These are phyloP conservation scores for Simmondsia chinensis DNA, from an alignment of 148 eudicot species.

Conservation along the genomic window DNA sequence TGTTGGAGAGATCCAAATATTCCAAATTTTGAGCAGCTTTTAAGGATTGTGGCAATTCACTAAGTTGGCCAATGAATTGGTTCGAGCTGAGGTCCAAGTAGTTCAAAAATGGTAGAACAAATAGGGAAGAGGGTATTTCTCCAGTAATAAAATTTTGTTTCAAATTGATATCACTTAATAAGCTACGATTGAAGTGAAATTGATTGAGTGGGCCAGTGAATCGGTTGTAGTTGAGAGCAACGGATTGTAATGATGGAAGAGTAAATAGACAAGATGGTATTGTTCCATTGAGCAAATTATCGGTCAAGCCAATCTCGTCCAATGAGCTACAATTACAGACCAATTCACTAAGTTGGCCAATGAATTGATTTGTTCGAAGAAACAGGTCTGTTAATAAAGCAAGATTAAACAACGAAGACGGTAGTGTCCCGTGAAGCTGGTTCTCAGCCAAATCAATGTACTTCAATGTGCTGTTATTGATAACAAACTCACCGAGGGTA, in stretches of 20 bases:
- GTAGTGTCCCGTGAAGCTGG: too few relatives aligned
- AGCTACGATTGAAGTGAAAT: neutral
- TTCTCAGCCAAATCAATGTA: too few relatives aligned
- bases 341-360: too few relatives aligned
- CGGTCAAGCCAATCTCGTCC: too few relatives aligned
- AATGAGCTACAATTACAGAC: too few relatives aligned
- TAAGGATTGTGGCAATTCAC: slow-evolving; percentile 14
- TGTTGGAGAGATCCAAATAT: slow-evolving; percentile 14
- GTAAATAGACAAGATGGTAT: slow-evolving; percentile 19
- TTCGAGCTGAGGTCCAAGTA: slow-evolving; percentile 19
- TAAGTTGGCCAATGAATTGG: slow-evolving; percentile 21
- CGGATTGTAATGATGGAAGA: neutral
- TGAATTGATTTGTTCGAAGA: too few relatives aligned
- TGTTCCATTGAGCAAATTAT: too few relatives aligned
- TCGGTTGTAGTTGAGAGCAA: neutral
- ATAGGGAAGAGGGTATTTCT: neutral
- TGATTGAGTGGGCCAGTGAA: neutral
- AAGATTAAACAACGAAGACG: too few relatives aligned
- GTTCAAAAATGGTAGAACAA: neutral
- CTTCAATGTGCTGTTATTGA: too few relatives aligned
- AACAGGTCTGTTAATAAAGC: too few relatives aligned
- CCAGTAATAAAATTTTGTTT: neutral
- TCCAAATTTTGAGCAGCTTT: slow-evolving; percentile 6
- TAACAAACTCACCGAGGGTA: too few relatives aligned
- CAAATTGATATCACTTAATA: neutral